Evolutionary conservation across 2,329 filamentous ascomycete genomes (phyloP), one percentile per base, ranked within the genome.

Genomic region (Colletotrichum filicis): DNA sequence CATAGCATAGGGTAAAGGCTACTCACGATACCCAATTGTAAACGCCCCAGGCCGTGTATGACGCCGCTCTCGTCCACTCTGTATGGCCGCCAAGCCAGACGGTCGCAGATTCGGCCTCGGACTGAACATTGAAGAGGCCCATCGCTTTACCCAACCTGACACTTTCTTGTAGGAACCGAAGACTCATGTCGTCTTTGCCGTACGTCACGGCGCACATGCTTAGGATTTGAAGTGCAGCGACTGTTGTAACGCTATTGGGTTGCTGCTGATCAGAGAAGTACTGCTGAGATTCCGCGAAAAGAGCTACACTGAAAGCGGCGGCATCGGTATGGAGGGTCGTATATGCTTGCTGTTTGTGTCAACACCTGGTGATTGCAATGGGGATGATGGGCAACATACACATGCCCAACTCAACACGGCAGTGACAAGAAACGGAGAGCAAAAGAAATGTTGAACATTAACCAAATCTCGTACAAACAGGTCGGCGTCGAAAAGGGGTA

Each of bases 1-100:
- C 7, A 22, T 4, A 5, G 16, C 7, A 22, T 4, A 5, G 16
- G 2, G 19, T 9, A 14, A 4, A 4, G 14, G 32, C 32, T 7
- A 72, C 70, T 64, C 1, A 73, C 70, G 55, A 64, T 7, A 70
- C 62, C 75, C 74, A 76, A 7, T 74, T 76, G 28, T 75, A 76
- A 1, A 76, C 72, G 1, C 80, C 80, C 80, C 80, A 82, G 0
- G 80, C 79, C 3, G 79, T 80, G n/a, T 78, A 78, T 2, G 74
- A 76, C 4, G 66, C 70, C 8, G 66, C 55, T 19, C 42, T 46
- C 5, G 28, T 58, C 70, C 70, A 73, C 8, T 59, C 11, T 4
- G 42, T 11, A 28, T 69, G 32, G 2, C 55, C 59, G 12, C 2
- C 37, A 5, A 72, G 2, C 69, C 69, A 72, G 30, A 19, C 46